A percentile compares a stretch with the other conserved stretches of the same genome.
Conservation (phyloP, 192 early-diverging fungal genomes). For the Hyaloraphidium curvatum region DNA sequence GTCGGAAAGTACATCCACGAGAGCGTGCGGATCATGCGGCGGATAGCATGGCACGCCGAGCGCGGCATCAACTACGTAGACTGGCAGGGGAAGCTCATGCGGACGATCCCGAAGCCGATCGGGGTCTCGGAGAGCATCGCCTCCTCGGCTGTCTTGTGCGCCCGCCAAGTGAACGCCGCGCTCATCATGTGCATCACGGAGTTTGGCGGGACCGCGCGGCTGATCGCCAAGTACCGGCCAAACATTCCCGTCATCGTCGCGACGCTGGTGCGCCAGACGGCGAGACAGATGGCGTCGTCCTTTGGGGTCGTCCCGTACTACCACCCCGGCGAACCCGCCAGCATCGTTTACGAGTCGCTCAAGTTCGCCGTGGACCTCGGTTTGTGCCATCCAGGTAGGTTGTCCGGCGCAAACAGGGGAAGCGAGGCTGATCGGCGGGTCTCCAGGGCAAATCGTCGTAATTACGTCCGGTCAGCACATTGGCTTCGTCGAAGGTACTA, state of each 20-base stretch:
- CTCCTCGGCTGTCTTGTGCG: slow-evolving; percentile 26
- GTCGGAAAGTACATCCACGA: slow-evolving; percentile 30
- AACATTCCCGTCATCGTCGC: slow-evolving; percentile 31
- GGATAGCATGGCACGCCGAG: slow-evolving; percentile 29
- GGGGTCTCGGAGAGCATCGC: slow-evolving; percentile 35
- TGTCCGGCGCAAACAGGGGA: no score
- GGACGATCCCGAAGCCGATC: slow-evolving; percentile 31
- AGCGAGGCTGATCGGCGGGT: no score
- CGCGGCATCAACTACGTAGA: slow-evolving; percentile 37
- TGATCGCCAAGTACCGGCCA: slow-evolving; percentile 38
- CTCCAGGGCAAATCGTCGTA: slow-evolving; percentile 35
- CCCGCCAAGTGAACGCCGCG: slow-evolving; percentile 29
- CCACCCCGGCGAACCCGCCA: slow-evolving; percentile 16
- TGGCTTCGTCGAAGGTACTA: slow-evolving; percentile 24
- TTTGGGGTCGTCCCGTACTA: slow-evolving; percentile 34
- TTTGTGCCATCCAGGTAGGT: slow-evolving; percentile 25
- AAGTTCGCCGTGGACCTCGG: slow-evolving; percentile 28
- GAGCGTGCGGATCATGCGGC: slow-evolving; percentile 21
- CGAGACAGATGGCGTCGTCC: slow-evolving; percentile 24
- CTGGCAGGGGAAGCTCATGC: slow-evolving; percentile 33
- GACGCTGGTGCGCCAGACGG: slow-evolving; percentile 25
- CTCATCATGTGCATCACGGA: slow-evolving; percentile 30
- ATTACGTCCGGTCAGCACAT: slow-evolving; percentile 24
- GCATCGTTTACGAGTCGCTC: slow-evolving; percentile 19
- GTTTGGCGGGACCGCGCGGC: slow-evolving; percentile 23